Evolutionary conservation across 352 stramenopile genomes (phyloP).

Genomic region (Elongisporangium anandrum): DNA sequence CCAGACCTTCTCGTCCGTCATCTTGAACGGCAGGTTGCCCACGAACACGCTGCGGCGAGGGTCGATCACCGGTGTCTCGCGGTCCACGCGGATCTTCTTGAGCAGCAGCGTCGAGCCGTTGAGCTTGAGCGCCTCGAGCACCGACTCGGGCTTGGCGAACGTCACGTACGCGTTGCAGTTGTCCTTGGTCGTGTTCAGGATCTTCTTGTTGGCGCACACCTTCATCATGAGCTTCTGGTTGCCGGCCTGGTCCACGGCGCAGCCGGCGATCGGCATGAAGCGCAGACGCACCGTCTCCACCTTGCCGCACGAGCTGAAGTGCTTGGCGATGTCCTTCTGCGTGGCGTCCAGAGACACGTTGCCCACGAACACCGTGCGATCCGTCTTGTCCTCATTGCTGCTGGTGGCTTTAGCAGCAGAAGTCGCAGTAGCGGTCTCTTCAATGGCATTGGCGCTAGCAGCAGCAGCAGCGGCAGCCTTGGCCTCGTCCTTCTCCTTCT

Average conservation of each 20-base stretch:
- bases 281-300: constrained; percentile 85
- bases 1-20: constrained; percentile 72
- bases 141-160: constrained; percentile 56
- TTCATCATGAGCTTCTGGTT: constrained; percentile 93
- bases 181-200: constrained; percentile 80
- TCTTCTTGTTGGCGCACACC: constrained; percentile 87
- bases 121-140: constrained; percentile 58
- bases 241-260: constrained; percentile 75
- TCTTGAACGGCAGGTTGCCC: constrained; percentile 86
- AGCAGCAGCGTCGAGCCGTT: constrained; percentile 64
- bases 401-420: neutral
- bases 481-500: constrained; percentile 2
- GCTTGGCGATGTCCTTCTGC: constrained; percentile 68
- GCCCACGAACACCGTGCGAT: constrained; percentile 90
- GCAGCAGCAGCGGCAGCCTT: neutral
- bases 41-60: constrained; percentile 86
- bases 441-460: neutral
- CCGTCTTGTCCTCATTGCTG: constrained; percentile 56
- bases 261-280: constrained; percentile 82
- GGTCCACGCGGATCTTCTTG: constrained; percentile 69
- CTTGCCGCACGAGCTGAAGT: constrained; percentile 83
- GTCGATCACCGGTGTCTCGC: constrained; percentile 60
- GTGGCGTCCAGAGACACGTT: constrained; percentile 88
- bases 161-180: constrained; percentile 92
- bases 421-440: constrained; percentile 1